Percentiles rank a stretch among this genome's conserved stretches.
phyloP scores from a whole-genome alignment of 495 filamentous ascomycete genomes.

The Daldinia concentrica region DNA sequence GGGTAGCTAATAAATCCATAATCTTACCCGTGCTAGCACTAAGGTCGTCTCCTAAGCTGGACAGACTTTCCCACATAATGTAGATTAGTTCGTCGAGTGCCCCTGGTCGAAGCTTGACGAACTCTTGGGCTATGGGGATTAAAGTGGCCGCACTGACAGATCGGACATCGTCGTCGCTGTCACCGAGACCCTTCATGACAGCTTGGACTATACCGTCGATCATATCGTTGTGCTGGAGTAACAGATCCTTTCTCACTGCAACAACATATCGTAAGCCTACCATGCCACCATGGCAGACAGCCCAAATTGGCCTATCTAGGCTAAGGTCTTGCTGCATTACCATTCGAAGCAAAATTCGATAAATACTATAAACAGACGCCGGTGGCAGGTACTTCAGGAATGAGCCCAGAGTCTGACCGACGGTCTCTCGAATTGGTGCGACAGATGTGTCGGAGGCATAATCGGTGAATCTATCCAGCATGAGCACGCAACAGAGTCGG shows the following conservation, averaged over 20 bases:
- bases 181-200: constrained; percentile 93
- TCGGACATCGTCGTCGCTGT: constrained; percentile 94
- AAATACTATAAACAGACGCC: constrained; percentile 79
- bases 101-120: constrained; percentile 80
- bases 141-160: constrained; percentile 96
- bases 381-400: constrained; percentile 82
- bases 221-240: constrained; percentile 80
- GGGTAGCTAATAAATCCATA: constrained; percentile 95
- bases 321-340: constrained; percentile 89
- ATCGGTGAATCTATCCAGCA: constrained; percentile 96
- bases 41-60: constrained; percentile 92
- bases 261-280: constrained; percentile 94
- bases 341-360: constrained; percentile 81
- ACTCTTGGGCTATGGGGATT: constrained; percentile 93
- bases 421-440: constrained; percentile 93
- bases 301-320: constrained; percentile 79
- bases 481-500: constrained; percentile 90
- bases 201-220: constrained; percentile 92
- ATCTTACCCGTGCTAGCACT: constrained; percentile 97
- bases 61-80: constrained; percentile 97
- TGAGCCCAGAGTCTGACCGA: constrained; percentile 93
- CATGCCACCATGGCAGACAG: constrained; percentile 98
- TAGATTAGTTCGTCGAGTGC: constrained; percentile 83
- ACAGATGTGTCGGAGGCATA: constrained; percentile 98
- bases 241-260: constrained; percentile 89